Conservation (phyloP, 1,139 yeast genomes). For the Nadsonia commutata region DNA sequence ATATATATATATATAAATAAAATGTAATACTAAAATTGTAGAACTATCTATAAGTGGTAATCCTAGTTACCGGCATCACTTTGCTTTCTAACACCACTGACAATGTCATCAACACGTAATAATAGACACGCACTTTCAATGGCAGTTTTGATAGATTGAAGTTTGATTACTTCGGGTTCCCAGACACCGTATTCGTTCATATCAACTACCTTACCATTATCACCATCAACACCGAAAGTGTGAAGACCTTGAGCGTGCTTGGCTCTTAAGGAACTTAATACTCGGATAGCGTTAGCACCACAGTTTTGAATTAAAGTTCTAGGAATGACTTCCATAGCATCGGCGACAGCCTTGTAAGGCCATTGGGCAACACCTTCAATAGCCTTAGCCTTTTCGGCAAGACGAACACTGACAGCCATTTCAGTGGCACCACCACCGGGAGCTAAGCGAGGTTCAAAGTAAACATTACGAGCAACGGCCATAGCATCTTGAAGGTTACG, state of each 20-base stretch:
- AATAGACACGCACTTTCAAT: constrained; percentile 92
- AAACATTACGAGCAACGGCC: constrained; percentile 93
- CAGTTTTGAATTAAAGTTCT: constrained; percentile 94
- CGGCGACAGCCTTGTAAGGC: constrained; percentile 98
- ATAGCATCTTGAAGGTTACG: constrained; percentile 96
- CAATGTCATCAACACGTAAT: constrained; percentile 93
- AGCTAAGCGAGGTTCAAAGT: constrained; percentile 83
- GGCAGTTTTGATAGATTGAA: constrained; percentile 91
- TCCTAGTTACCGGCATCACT: constrained; percentile 9
- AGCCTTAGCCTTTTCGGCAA: constrained; percentile 80
- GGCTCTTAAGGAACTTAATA: constrained; percentile 82
- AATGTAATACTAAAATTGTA: not conserved
- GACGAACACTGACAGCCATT: constrained; percentile 88
- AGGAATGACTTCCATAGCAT: constrained; percentile 96
- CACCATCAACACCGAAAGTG: constrained; percentile 92
- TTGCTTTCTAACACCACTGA: constrained; percentile 71
- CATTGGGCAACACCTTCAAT: constrained; percentile 94
- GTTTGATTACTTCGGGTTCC: constrained; percentile 98
- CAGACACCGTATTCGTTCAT: constrained; percentile 94
- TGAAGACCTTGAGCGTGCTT: constrained; percentile 79
- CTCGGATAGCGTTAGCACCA: constrained; percentile 90
- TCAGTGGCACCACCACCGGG: constrained; percentile 99
- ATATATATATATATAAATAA: not conserved
- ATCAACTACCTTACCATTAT: constrained; percentile 82
- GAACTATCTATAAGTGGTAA: not conserved